Evolutionary conservation across 73 alveolate species (phyloP), one percentile per base, ranked within the genome.

Genomic region (Durusdinium trenchii): DNA sequence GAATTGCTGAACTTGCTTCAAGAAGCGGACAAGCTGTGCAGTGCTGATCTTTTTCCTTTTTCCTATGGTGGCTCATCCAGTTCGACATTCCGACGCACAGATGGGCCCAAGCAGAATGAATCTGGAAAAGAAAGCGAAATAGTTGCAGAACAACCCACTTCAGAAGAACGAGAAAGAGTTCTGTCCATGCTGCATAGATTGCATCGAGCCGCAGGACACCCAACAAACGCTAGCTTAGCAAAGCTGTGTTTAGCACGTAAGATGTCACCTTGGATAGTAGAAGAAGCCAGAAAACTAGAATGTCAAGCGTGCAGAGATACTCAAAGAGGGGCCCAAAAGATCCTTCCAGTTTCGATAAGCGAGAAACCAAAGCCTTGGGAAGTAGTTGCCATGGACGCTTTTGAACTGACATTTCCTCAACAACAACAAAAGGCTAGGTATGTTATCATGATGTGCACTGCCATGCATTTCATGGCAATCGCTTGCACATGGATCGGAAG

Each of bases 151-250:
- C n/a, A n/a, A n/a, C n/a, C n/a, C n/a, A n/a, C 89, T 30, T 16
- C 89, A 43, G 46, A 78, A 10, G 26, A 26, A 4, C 2, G 69
- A 9, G 92, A 82, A 46, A 46, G 36, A 48, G 69, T 48, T 4
- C 0, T 67, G 48, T 1, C 47, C 16, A 47, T 82, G 92, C 36
- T 82, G 14, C 69, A 46, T n/a, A 82, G 32, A 30, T 46, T 82
- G 1, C 95, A 87, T 40, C 6, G 43, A 32, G 95, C 95, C 43
- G 95, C 95, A 40, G 95, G 95, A 10, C 95, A 87, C 45, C 95
- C 95, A 0, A 38, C 86, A 14, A 87, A 87, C 40, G 5, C 9
- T 38, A 71, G n/a, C 32, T 23, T 87, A 40, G 95, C 86, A 14
- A 61, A 51, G 28, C 85, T 87, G 14, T 87, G 95, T 45, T 35